phyloP scores from a whole-genome alignment of 2,329 filamentous ascomycete genomes.

The Phaeosphaeriaceae sp. region DNA sequence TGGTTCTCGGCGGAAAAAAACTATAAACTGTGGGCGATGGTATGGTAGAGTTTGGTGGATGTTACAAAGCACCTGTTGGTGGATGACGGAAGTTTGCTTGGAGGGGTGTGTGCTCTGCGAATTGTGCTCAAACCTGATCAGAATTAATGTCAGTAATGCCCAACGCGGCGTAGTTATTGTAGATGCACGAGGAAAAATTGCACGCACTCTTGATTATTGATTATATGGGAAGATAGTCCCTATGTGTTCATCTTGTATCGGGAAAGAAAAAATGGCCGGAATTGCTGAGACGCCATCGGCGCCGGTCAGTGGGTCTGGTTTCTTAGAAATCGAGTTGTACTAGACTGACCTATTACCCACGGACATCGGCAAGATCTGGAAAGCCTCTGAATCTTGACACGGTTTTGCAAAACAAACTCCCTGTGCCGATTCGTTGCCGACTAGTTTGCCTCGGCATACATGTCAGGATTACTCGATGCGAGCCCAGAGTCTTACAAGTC shows the following conservation, averaged over 20 bases:
- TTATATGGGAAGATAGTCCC: slow-evolving; percentile 10
- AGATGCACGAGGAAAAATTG: neutral
- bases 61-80: slow-evolving; percentile 17
- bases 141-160: slow-evolving; percentile 21
- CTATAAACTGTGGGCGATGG: slow-evolving; percentile 23
- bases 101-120: slow-evolving; percentile 21
- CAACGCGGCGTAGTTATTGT: neutral
- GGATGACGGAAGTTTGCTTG: slow-evolving; percentile 13
- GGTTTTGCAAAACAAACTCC: slow-evolving; percentile 1
- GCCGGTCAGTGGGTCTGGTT: slow-evolving; percentile 12
- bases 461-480: slow-evolving; percentile 4
- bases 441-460: slow-evolving; percentile 20
- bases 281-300: slow-evolving; percentile 28
- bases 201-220: slow-evolving; percentile 4
- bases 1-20: slow-evolving; percentile 14
- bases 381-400: slow-evolving; percentile 22
- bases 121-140: slow-evolving; percentile 16
- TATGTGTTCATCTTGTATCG: slow-evolving; percentile 15
- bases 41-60: slow-evolving; percentile 28
- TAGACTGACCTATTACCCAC: slow-evolving; percentile 22
- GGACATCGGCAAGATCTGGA: slow-evolving; percentile 2
- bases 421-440: slow-evolving; percentile 8
- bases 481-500: slow-evolving; percentile 26
- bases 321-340: slow-evolving; percentile 33
- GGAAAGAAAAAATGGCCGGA: slow-evolving; percentile 13